Evolutionary conservation across 1,284 basidiomycete genomes (phyloP).

Genomic region (Marasmius tenuissimus): DNA sequence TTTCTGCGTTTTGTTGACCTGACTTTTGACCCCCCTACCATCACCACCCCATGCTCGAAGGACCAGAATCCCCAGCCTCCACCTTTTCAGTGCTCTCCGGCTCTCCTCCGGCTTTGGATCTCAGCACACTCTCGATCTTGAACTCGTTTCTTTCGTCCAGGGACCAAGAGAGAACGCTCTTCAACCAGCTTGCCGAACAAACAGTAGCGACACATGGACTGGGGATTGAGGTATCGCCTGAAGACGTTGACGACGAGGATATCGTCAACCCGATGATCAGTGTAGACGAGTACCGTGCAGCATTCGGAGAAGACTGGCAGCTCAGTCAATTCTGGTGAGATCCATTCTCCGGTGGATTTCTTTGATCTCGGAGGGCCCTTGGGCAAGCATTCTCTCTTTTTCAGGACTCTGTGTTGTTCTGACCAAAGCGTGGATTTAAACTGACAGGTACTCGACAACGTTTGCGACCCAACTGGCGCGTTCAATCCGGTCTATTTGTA

Average conservation of each 20-base stretch:
- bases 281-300: constrained; percentile 39
- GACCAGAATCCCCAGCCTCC: neutral
- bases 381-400: constrained; percentile 1
- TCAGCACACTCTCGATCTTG: constrained; percentile 36
- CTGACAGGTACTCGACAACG: constrained; percentile 37
- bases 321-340: constrained; percentile 49
- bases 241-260: constrained; percentile 18
- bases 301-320: constrained; percentile 48
- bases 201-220: constrained; percentile 26
- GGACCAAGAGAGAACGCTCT: constrained; percentile 39
- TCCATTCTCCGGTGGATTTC: neutral
- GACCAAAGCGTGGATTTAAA: neutral
- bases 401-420: neutral
- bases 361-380: neutral
- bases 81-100: constrained; percentile 25
- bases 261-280: constrained; percentile 35
- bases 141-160: constrained; percentile 37
- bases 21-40: neutral
- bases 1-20: neutral
- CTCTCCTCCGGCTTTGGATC: constrained; percentile 36
- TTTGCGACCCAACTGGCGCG: constrained; percentile 37
- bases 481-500: constrained; percentile 29
- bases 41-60: neutral
- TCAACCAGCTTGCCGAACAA: constrained; percentile 35
- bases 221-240: constrained; percentile 17